A percentile compares a stretch with the other conserved stretches of the same genome.
Evolutionary conservation across 176 grass and related monocot genomes (phyloP).

Genomic region (Oropetium thomaeum): DNA sequence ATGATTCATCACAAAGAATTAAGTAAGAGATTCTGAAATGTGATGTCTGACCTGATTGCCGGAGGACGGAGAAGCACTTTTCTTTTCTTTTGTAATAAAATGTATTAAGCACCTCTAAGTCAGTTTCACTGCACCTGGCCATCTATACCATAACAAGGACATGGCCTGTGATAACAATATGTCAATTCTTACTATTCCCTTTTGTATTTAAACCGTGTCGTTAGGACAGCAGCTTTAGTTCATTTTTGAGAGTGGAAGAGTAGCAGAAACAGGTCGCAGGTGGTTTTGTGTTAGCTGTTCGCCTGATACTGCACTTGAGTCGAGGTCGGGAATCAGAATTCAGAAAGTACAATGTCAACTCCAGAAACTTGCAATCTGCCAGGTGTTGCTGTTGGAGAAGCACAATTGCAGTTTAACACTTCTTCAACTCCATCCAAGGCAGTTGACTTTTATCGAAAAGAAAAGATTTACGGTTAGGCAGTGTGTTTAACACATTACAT

Average conservation of each 20-base stretch:
- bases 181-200: no score
- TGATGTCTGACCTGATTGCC: constrained; percentile 44
- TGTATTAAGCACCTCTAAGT: constrained; percentile 14
- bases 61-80: constrained; percentile 1
- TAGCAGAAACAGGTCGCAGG: no score
- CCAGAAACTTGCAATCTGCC: not conserved
- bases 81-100: no score
- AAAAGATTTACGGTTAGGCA: not conserved
- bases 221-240: not conserved
- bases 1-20: constrained; percentile 14
- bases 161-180: constrained; percentile 14
- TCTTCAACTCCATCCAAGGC: constrained; percentile 24
- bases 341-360: constrained; percentile 24
- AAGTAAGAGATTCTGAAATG: constrained; percentile 38
- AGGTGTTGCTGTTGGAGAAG: not conserved
- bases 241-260: no score
- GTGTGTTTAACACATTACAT: constrained; percentile 5
- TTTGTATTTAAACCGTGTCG: no score
- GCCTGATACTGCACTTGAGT: constrained; percentile 16
- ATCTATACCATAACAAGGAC: constrained; percentile 23
- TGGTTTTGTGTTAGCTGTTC: constrained; percentile 3
- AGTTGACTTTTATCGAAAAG: constrained; percentile 2
- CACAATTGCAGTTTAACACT: not conserved
- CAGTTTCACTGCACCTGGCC: constrained; percentile 52
- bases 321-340: constrained; percentile 16